phyloP scores from a whole-genome alignment of 2,329 filamentous ascomycete species.

The Cordyceps cateniannulata region DNA sequence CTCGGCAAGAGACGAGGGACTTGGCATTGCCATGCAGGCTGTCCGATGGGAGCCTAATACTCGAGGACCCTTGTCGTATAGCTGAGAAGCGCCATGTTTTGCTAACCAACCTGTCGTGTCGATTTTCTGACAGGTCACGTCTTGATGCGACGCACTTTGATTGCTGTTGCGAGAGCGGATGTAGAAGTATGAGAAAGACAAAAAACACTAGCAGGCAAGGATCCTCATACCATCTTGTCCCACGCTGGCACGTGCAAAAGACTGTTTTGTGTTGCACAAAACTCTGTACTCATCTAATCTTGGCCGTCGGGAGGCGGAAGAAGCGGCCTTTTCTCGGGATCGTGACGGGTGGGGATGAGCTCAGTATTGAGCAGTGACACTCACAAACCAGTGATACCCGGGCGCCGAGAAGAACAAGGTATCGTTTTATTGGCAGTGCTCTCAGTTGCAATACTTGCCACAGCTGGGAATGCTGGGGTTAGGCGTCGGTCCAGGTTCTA shows the following conservation, averaged over 20 bases:
- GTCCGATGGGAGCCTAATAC: not conserved
- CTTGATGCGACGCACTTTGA: not conserved
- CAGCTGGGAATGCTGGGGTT: not conserved
- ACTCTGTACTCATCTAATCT: not conserved
- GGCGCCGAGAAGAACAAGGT: not conserved
- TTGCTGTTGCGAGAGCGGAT: not conserved
- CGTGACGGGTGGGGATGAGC: not conserved
- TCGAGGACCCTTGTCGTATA: not conserved
- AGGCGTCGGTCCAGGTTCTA: not conserved
- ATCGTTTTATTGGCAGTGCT: not conserved
- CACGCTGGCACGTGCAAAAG: not conserved
- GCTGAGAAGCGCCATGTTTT: not conserved
- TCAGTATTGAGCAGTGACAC: not conserved
- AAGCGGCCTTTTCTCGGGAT: conserved; percentile 9
- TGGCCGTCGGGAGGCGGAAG: not conserved
- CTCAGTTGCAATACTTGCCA: not conserved
- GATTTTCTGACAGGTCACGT: conserved; percentile 8
- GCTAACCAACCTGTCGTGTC: not conserved
- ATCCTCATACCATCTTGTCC: not conserved
- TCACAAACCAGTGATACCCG: not conserved
- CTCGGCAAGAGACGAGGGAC: not conserved
- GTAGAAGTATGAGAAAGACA: not conserved
- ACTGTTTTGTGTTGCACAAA: not conserved
- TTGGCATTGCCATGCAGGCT: not conserved
- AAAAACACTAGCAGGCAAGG: no score